These are phyloP conservation scores for Rhododendron mucronatum DNA, from an alignment of 148 eudicot species.

Conservation along the genomic window DNA sequence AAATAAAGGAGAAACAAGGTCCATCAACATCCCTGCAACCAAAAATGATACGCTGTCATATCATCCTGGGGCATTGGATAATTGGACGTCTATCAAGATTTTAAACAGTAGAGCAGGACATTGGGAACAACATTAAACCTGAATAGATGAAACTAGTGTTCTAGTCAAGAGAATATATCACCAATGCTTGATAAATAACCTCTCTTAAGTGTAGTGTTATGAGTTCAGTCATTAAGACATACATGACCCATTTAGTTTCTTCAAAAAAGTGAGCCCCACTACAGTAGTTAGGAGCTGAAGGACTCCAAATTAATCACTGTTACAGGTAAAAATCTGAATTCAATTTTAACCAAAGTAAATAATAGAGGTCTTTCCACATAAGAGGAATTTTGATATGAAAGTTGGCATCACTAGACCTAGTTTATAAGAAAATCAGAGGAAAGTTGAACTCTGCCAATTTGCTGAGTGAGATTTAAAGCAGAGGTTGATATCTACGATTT, in stretches of 20 bases:
- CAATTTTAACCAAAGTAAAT: background rate
- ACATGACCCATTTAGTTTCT: background rate
- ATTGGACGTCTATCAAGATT: constrained; percentile 7
- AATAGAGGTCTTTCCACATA: no score
- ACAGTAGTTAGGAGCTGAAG: background rate
- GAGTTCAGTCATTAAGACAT: background rate
- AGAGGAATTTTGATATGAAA: background rate
- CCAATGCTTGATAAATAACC: background rate
- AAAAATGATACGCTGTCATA: background rate
- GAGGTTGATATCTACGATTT: background rate
- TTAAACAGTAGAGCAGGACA: background rate
- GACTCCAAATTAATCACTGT: background rate
- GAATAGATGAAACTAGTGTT: background rate
- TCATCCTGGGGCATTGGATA: background rate
- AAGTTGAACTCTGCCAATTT: background rate
- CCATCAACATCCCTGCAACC: constrained; percentile 97
- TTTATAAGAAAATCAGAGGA: background rate
- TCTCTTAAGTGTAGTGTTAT: background rate
- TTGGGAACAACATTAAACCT: background rate
- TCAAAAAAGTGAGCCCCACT: background rate
- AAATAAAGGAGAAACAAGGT: constrained; percentile 92
- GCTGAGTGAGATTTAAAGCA: background rate
- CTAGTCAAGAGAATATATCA: background rate
- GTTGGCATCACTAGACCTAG: background rate
- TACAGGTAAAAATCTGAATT: background rate